These are phyloP conservation scores for Amaranthus cruentus DNA, from an alignment of 148 eudicot genomes.

Conservation along the genomic window DNA sequence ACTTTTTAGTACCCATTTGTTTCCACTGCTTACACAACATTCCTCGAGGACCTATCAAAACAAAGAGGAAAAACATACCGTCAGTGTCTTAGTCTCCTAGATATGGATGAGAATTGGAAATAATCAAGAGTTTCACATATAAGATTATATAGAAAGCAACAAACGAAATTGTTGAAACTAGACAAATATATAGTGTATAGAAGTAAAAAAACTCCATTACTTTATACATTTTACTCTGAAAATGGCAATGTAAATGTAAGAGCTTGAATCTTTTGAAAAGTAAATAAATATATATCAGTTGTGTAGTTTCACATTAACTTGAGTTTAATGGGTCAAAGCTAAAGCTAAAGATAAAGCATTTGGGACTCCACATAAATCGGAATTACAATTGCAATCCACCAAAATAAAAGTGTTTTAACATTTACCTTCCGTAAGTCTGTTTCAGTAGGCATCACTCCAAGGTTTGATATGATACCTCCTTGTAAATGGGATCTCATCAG, in stretches of 20 bases:
- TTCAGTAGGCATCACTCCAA: slow-evolving; percentile 41
- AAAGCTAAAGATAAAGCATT: too few species aligned
- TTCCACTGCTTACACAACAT: slow-evolving; percentile 45
- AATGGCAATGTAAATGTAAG: too few species aligned
- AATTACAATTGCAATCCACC: too few species aligned
- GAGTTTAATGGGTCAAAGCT: too few species aligned
- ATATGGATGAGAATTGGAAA: background rate
- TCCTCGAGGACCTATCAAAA: slow-evolving; percentile 55
- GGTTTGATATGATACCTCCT: slow-evolving; percentile 68
- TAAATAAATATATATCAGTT: too few species aligned
- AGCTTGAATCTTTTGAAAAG: too few species aligned
- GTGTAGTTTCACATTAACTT: too few species aligned
- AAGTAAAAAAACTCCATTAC: too few species aligned
- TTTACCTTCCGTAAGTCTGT: slow-evolving; percentile 66
- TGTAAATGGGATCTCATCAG: slow-evolving; percentile 64
- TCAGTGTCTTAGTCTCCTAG: background rate
- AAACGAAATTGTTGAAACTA: background rate
- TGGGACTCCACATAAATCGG: too few species aligned
- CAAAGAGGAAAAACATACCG: background rate
- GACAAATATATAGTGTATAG: background rate
- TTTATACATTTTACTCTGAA: too few species aligned
- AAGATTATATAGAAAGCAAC: background rate
- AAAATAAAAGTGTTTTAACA: background rate
- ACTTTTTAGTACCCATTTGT: slow-evolving; percentile 53
- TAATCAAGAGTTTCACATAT: background rate